Base-by-base conservation (phyloP, 2,329 filamentous ascomycete genomes). In the Arthroderma sp. region DNA sequence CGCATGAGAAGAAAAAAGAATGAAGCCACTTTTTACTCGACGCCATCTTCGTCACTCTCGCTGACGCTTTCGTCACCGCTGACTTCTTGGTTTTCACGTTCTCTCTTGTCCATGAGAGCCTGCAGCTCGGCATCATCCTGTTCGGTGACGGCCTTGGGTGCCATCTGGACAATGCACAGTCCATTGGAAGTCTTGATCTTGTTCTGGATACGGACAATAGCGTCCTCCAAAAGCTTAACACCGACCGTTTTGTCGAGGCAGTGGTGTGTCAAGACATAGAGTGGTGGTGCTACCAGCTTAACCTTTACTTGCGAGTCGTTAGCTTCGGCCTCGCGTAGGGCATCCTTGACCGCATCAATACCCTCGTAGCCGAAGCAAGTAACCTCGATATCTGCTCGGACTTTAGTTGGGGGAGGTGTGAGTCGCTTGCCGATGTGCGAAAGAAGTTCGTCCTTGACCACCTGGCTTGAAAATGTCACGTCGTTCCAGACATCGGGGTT, bases 221-320 rank as follows among this genome's bases (percentile, higher is more conserved):
- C 86, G 60, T 86, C 81, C 65, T 94, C 85, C 54, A 98, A 71
- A 50, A 82, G 78, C 50, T 79, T 71, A 57, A 98, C 94, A 47
- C 91, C 91, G 42, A 80, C 71, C 52, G 68, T 78, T 75, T 98
- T 98, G 70, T 98, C 91, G 62, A 96, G 70, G 63, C 89, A 95
- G 58, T 93, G 91, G 67, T 81, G 93, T 47, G 89, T 96, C 51
- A 98, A 74, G 54, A 98, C 91, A 64, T 96, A 98, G 47, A 98
- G 78, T 31, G 91, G 93, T 37, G 91, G 91, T 28, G 87, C 94
- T n/a, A 98, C 91, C 42, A 98, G 82, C 70, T 88, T 89, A 64
- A 96, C 91, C 75, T 96, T 96, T 70, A 98, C 87, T 66, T 94
- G 86, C 9, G 87, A 94, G 76, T 94, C 96, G 66, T 83, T 81